A percentile compares a stretch with the other conserved stretches of the same genome.
Evolutionary conservation across 2,329 filamentous ascomycete species (phyloP).

Genomic region (Aspergillus fijiensis): DNA sequence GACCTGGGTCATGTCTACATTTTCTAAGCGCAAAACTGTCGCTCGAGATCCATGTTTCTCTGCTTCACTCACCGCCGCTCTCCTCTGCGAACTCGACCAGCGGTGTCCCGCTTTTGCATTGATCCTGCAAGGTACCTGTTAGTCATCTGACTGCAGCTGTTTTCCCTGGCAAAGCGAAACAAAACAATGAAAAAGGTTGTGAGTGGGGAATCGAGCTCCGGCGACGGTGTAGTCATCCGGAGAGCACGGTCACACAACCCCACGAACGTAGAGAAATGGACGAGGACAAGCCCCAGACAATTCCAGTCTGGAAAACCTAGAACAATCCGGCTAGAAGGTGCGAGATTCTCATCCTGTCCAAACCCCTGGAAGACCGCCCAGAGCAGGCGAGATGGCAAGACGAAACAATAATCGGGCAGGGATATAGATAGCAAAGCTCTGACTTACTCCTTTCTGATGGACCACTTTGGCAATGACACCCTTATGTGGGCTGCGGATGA

Average conservation of each 20-base stretch:
- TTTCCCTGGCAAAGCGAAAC: neutral
- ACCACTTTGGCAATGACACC: constrained; percentile 71
- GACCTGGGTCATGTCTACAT: neutral
- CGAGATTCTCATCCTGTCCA: neutral
- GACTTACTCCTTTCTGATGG: constrained; percentile 70
- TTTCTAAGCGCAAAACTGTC: too few species aligned
- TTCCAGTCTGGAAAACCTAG: too few species aligned
- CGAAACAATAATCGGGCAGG: constrained; percentile 10
- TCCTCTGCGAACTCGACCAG: constrained; percentile 69
- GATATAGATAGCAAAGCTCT: constrained; percentile 10
- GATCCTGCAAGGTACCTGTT: constrained; percentile 55
- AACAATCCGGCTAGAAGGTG: too few species aligned
- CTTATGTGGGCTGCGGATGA: constrained; percentile 73
- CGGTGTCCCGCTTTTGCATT: constrained; percentile 74
- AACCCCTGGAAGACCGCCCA: neutral
- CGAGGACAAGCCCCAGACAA: too few species aligned
- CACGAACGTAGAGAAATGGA: too few species aligned
- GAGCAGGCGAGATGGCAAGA: constrained; percentile 1
- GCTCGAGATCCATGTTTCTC: neutral
- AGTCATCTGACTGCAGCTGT: constrained; percentile 17
- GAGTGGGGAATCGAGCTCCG: neutral
- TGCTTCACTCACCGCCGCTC: constrained; percentile 13
- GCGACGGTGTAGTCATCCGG: too few species aligned
- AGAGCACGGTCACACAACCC: too few species aligned
- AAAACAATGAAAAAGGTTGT: neutral